Evolutionary conservation across 345 rosid species (phyloP).

Genomic region (Hypericum perforatum): DNA sequence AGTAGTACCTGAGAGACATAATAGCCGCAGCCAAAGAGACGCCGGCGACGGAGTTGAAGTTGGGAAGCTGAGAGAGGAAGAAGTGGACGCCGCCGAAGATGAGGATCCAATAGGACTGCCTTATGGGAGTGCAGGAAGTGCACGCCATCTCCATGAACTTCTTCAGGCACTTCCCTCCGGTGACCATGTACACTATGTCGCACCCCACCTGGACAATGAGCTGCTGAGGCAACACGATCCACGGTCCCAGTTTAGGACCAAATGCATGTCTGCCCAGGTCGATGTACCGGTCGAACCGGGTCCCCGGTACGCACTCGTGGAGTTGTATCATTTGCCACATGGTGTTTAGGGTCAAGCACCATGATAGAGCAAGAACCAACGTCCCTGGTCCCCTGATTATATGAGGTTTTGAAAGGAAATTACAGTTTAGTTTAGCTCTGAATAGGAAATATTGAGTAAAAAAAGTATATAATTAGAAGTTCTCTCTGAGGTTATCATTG

Average conservation of each 20-base stretch:
- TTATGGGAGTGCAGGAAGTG: slow-evolving; percentile 36
- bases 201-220: slow-evolving; percentile 57
- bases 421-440: no score
- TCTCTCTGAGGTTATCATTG: no score
- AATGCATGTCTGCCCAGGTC: slow-evolving; percentile 70
- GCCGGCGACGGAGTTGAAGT: slow-evolving; percentile 52
- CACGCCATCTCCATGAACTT: slow-evolving; percentile 52
- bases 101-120: slow-evolving; percentile 49
- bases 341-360: slow-evolving; percentile 67
- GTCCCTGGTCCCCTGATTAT: slow-evolving; percentile 63
- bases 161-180: slow-evolving; percentile 72
- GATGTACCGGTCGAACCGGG: slow-evolving; percentile 68
- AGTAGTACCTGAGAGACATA: slow-evolving; percentile 58
- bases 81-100: slow-evolving; percentile 66
- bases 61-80: slow-evolving; percentile 62
- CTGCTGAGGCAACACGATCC: slow-evolving; percentile 78
- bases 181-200: slow-evolving; percentile 70
- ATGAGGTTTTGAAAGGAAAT: no score
- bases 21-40: slow-evolving; percentile 73
- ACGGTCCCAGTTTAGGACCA: slow-evolving; percentile 71
- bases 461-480: no score
- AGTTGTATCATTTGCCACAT: slow-evolving; percentile 91
- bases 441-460: no score
- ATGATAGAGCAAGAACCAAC: slow-evolving; percentile 37
- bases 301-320: slow-evolving; percentile 78